Evolutionary conservation across 345 rosid species (phyloP), one percentile per base, ranked within the genome.

Genomic region (Brassica juncea): DNA sequence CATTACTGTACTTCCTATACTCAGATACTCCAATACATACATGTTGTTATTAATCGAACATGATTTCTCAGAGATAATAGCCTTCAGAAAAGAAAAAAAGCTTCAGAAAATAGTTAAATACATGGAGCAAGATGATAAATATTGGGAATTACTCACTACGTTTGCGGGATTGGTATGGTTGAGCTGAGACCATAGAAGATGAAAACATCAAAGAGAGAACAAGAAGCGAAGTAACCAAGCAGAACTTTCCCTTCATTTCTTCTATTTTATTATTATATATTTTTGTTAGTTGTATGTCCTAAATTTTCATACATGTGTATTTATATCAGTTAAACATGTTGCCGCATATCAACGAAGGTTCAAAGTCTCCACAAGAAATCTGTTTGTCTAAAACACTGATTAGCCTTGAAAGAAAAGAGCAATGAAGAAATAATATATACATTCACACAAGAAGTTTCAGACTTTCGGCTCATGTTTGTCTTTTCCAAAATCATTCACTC

Each of bases 141-240:
- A 68, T 6, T 47, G 72, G 35, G 12, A 55, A 25, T 42, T 68
- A 68, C 72, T 68, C 59, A 68, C 72, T 68, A 68, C 47, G 37
- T 44, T 68, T 25, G 35, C 14, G 59, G 59, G 59, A 44, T 44
- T 47, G 12, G 7, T 21, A 25, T 27, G 59, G 72, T 27, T 44
- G 59, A 68, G 32, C 64, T 5, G 32, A 59, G 31, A 25, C 15
- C n/a, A 2, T 4, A 59, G 12, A 25, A 59, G 64, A 59, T 59
- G 32, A 59, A 59, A 23, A 59, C 35, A 67, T 21, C 57, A 42
- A 67, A 42, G 57, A 67, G 34, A 42, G 34, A 25, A 67, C 57
- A 12, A 67, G 57, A 21, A 42, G 34, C 11, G 21, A 67, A 67
- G 57, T 34, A 42, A 67, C 25, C 71, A 67, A 67, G 4, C 71